A percentile compares a stretch with the other conserved stretches of the same genome.
phyloP scores from a whole-genome alignment of 1,284 basidiomycete genomes.

The Spongiforma sp. region DNA sequence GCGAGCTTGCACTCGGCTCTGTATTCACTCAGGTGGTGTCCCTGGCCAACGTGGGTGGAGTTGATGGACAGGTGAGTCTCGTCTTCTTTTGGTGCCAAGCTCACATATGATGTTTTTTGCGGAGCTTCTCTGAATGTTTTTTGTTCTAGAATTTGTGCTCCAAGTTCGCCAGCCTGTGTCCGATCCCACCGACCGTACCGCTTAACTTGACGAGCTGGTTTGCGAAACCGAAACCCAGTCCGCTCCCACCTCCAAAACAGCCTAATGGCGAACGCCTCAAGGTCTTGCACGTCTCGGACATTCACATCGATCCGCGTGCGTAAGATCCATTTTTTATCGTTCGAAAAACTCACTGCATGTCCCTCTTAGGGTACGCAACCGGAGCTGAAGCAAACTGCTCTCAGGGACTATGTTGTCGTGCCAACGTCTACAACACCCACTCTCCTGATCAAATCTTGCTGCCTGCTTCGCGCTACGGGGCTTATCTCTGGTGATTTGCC shows the following conservation, averaged over 20 bases:
- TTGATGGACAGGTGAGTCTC: conserved; percentile 64
- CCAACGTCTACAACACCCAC: conserved; percentile 52
- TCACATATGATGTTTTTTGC: too few species aligned
- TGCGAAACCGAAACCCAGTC: conserved; percentile 68
- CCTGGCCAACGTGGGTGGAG: conserved; percentile 64
- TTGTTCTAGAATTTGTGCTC: background rate
- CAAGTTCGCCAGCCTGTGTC: conserved; percentile 40
- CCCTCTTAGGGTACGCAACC: conserved; percentile 61
- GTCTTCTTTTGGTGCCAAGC: too few species aligned
- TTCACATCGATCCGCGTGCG: conserved; percentile 76
- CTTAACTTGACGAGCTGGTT: conserved; percentile 62
- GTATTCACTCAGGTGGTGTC: conserved; percentile 69
- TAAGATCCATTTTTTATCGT: background rate
- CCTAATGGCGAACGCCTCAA: conserved; percentile 69
- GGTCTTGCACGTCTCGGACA: conserved; percentile 76
- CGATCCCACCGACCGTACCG: conserved; percentile 52
- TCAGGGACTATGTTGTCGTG: conserved; percentile 70
- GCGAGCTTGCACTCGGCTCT: conserved; percentile 53
- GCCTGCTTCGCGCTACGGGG: conserved; percentile 70
- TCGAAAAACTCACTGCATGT: too few species aligned
- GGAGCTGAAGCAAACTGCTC: conserved; percentile 77
- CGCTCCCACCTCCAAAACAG: conserved; percentile 56
- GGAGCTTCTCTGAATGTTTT: too few species aligned
- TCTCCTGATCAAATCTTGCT: conserved; percentile 56
- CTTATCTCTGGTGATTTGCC: conserved; percentile 58